These are phyloP conservation scores for Limonium bicolor DNA, from an alignment of 148 eudicot genomes.

Conservation along the genomic window DNA sequence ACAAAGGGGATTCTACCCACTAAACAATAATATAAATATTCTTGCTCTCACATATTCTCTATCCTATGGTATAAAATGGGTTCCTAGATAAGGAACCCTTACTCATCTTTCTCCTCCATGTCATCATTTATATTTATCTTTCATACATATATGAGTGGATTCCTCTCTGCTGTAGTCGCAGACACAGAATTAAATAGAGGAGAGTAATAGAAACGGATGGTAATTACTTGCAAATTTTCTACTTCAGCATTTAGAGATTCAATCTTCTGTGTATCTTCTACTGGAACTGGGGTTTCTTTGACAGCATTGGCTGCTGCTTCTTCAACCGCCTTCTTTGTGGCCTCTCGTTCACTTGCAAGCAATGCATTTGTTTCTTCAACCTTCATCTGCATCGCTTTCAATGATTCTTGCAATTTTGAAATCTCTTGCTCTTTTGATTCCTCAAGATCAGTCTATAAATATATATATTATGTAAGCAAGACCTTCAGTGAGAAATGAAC, in stretches of 20 bases:
- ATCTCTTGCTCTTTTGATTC: slow-evolving; percentile 72
- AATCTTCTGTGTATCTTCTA: slow-evolving; percentile 56
- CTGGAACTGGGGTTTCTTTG: slow-evolving; percentile 57
- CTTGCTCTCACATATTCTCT: too few relatives aligned
- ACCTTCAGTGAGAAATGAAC: too few relatives aligned
- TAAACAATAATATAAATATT: too few relatives aligned
- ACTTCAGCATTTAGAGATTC: slow-evolving; percentile 52
- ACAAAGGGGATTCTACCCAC: too few relatives aligned
- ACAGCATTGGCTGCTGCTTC: slow-evolving; percentile 35
- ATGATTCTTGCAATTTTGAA: slow-evolving; percentile 44
- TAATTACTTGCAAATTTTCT: slow-evolving; percentile 58
- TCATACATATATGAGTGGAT: too few relatives aligned
- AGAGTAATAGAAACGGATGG: not conserved
- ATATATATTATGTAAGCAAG: slow-evolving; percentile 4
- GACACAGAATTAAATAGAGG: too few relatives aligned
- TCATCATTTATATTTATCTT: too few relatives aligned
- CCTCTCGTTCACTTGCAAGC: slow-evolving; percentile 48
- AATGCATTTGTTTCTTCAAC: slow-evolving; percentile 45
- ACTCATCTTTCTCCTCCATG: too few relatives aligned
- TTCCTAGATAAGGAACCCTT: too few relatives aligned
- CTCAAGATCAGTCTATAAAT: slow-evolving; percentile 74
- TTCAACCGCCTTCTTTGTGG: slow-evolving; percentile 44
- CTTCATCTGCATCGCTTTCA: slow-evolving; percentile 52
- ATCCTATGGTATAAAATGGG: too few relatives aligned
- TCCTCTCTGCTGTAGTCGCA: too few relatives aligned